Percentiles rank a stretch among this genome's conserved stretches.
Conservation (phyloP, 805 yeast genomes). For the Debaryomyces hansenii region DNA sequence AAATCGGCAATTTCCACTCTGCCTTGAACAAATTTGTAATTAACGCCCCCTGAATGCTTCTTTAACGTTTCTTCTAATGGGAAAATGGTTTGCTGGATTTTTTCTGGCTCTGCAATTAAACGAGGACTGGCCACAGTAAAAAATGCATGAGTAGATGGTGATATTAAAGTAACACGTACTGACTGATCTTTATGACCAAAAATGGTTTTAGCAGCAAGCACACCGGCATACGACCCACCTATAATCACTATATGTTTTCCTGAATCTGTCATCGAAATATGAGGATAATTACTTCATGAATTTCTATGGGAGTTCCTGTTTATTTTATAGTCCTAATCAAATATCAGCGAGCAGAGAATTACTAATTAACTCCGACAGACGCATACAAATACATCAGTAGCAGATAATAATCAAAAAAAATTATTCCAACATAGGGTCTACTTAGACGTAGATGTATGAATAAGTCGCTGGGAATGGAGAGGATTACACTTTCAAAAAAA, state of each 20-base stretch:
- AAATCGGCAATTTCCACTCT: slow-evolving; percentile 25
- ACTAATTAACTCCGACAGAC: no score
- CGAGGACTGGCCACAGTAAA: slow-evolving; percentile 32
- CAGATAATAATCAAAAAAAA: no score
- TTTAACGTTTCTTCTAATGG: slow-evolving; percentile 17
- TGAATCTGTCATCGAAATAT: neutral
- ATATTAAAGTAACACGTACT: slow-evolving; percentile 23
- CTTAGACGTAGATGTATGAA: no score
- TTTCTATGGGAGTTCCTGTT: no score
- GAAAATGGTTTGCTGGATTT: slow-evolving; percentile 14
- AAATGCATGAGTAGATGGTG: slow-evolving; percentile 24
- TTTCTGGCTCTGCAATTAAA: slow-evolving; percentile 25
- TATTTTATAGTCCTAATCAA: no score
- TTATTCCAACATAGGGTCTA: no score
- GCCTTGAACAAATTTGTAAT: slow-evolving; percentile 23
- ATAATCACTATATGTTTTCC: slow-evolving; percentile 26
- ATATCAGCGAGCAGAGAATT: no score
- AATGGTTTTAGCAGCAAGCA: slow-evolving; percentile 23
- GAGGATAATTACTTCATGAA: no score
- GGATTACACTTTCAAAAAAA: no score
- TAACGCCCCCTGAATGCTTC: slow-evolving; percentile 12
- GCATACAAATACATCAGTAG: no score
- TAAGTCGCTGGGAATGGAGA: no score
- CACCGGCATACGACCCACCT: slow-evolving; percentile 39
- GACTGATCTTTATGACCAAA: slow-evolving; percentile 8